Base-by-base conservation (phyloP, 345 rosid species). In the Microthlaspi erraticum region DNA sequence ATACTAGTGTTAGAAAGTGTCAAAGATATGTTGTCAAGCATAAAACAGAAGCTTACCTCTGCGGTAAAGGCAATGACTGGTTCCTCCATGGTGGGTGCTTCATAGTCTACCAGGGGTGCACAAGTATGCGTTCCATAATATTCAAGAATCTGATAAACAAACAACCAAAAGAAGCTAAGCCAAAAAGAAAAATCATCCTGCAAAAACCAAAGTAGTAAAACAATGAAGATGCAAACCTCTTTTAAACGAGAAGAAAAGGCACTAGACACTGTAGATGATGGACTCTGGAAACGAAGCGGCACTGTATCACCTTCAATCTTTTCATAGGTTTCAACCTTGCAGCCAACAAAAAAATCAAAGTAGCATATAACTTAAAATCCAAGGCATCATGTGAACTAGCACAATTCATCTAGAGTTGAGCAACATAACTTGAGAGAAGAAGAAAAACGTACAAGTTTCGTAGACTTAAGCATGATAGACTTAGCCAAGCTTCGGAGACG, bases 61-160 rank as follows among this genome's bases (percentile, higher is more conserved):
- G 23, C 23, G 23, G 23, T 20, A 88, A 91, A 33, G 76, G 85
- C 90, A 38, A 91, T 66, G 5, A 45, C 59, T 20, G 23, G 23
- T 20, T 20, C 23, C 23, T 20, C 23, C 23, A 20, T 20, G 23
- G 23, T 1, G 23, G 23, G 23, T 20, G 23, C 23, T 20, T 20
- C 23, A 20, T 20, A 20, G 23, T 20, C 23, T 20, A 20, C 23
- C 23, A 20, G 23, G 23, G 0, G 88, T 1, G 86, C 91, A 68
- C 88, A 85, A 0, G 93, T 88, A 77, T 88, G 93, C 78, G 76
- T 87, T 77, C 88, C 82, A 39, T 91, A 95, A 70, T 87, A 91
- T 73, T 91, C 95, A 29, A 87, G 53, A 26, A 68, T 60, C 66
- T 64, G 29, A 20, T 37, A 64, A 16, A 13, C 31, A 10, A 7